Conservation (phyloP, 2,329 filamentous ascomycete species). For the Phialophora tarda region DNA sequence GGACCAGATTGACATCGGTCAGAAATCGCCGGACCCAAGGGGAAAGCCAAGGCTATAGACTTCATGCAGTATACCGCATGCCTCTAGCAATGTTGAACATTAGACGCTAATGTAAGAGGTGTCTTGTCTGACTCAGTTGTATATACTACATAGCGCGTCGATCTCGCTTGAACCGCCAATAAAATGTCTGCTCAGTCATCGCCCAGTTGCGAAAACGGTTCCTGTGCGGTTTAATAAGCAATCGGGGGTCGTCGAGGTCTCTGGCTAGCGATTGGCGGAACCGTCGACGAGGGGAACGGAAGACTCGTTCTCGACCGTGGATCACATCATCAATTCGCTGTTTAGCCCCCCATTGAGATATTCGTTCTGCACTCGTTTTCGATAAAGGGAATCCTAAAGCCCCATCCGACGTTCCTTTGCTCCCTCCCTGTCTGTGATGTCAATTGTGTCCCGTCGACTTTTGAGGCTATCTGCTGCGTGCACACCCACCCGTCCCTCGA, state of each 20-base stretch:
- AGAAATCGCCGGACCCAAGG: slow-evolving; percentile 17
- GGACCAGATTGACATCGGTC: slow-evolving; percentile 58
- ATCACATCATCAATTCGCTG: slow-evolving; percentile 33
- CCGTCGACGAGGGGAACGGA: neutral
- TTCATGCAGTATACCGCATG: neutral
- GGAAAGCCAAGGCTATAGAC: slow-evolving; percentile 33
- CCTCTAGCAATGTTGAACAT: neutral
- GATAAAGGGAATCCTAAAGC: slow-evolving; percentile 14
- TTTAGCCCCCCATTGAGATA: neutral
- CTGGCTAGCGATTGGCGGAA: slow-evolving; percentile 29
- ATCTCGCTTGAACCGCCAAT: neutral
- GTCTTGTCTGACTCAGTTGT: neutral
- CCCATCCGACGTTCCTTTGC: slow-evolving; percentile 12
- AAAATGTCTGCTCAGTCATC: neutral
- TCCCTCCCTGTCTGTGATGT: slow-evolving; percentile 33
- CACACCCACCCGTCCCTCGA: slow-evolving; percentile 13
- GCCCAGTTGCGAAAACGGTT: neutral
- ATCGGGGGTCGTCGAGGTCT: neutral
- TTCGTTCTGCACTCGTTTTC: neutral
- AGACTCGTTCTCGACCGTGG: slow-evolving; percentile 9
- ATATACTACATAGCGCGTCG: neutral
- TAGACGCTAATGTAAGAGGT: neutral
- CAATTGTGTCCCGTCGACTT: slow-evolving; percentile 28
- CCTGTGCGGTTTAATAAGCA: slow-evolving; percentile 24
- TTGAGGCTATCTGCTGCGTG: slow-evolving; percentile 25